Evolutionary conservation across 306 rosid genomes (phyloP).

Genomic region (Psophocarpus tetragonolobus): DNA sequence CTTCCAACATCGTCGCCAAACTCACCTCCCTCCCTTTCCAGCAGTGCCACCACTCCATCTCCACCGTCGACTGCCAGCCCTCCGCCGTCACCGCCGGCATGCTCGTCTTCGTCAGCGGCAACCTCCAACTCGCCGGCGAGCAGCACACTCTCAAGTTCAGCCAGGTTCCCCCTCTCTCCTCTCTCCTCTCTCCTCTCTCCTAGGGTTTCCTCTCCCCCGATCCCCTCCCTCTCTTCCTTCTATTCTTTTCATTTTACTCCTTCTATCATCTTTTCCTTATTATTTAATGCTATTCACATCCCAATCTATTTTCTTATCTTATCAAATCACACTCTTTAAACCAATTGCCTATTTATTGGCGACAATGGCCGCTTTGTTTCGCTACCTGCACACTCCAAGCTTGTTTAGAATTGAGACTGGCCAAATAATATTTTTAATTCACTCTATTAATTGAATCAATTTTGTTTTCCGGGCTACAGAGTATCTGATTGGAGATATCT

Average conservation of each 20-base stretch:
- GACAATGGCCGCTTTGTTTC: not conserved
- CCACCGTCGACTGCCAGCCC: constrained; percentile 93
- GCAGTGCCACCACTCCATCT: constrained; percentile 88
- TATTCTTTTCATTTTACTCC: no score
- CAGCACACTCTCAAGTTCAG: constrained; percentile 94
- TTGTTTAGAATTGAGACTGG: not conserved
- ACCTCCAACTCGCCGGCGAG: constrained; percentile 90
- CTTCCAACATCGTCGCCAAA: constrained; percentile 71
- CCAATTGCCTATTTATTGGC: not conserved
- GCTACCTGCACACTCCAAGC: no score
- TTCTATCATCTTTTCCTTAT: no score
- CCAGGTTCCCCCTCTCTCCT: constrained; percentile 52
- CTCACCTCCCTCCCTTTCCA: constrained; percentile 87
- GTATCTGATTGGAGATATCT: constrained; percentile 7
- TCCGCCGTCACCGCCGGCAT: constrained; percentile 78
- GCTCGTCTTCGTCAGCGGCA: constrained; percentile 97
- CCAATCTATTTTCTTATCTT: no score
- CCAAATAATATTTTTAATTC: not conserved
- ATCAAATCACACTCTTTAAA: no score
- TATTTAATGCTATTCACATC: not conserved
- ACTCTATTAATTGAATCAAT: not conserved
- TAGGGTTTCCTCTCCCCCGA: not conserved
- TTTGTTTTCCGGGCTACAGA: not conserved
- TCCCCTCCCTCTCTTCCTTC: not conserved
- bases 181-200: not conserved